Conservation (phyloP, 257 asterid species). For the Solanum verrucosum region DNA sequence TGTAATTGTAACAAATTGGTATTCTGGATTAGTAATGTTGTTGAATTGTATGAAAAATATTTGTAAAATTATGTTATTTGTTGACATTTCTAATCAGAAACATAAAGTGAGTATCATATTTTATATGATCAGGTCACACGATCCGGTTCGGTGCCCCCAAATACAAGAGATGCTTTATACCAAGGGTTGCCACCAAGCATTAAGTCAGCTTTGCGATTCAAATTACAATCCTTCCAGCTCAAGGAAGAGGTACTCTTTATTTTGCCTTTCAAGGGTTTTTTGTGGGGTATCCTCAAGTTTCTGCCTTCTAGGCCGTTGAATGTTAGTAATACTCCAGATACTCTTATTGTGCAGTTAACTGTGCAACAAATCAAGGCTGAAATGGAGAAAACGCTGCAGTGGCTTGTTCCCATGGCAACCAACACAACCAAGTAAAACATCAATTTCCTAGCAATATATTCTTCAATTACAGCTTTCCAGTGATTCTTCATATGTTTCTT, state of each 20-base stretch:
- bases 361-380: constrained; percentile 70
- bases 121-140: constrained; percentile 59
- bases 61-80: background rate
- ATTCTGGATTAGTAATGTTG: background rate
- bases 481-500: background rate
- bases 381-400: constrained; percentile 89
- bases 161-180: constrained; percentile 76
- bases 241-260: constrained; percentile 59
- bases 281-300: background rate
- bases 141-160: constrained; percentile 80
- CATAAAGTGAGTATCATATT: background rate
- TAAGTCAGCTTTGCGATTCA: constrained; percentile 63
- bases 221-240: constrained; percentile 57
- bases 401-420: constrained; percentile 96
- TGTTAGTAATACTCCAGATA: background rate
- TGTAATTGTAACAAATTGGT: background rate
- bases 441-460: background rate
- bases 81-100: background rate
- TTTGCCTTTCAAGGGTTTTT: background rate
- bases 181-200: constrained; percentile 80
- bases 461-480: background rate
- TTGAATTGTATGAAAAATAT: background rate
- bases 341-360: constrained; percentile 36
- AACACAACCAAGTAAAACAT: constrained; percentile 79
- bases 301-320: background rate